These are phyloP conservation scores for Emergomyces pasteurianus DNA, from an alignment of 2,329 filamentous ascomycete species.

Conservation along the genomic window DNA sequence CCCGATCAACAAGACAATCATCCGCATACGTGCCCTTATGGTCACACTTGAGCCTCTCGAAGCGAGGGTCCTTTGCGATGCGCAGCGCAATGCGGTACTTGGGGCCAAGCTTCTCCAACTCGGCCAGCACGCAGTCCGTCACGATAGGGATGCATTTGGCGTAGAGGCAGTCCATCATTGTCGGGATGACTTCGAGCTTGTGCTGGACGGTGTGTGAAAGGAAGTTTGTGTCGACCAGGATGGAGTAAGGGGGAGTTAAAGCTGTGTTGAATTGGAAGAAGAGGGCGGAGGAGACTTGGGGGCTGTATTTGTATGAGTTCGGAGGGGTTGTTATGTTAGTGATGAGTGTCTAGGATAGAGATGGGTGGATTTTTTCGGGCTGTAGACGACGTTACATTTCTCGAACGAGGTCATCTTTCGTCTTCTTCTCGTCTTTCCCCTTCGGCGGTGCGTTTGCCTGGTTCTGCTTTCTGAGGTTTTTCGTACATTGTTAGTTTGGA, in stretches of 20 bases:
- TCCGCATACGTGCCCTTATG: constrained; percentile 84
- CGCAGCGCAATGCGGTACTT: constrained; percentile 79
- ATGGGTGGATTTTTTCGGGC: constrained; percentile 14
- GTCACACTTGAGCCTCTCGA: constrained; percentile 73
- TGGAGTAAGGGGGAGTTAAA: constrained; percentile 68
- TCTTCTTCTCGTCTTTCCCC: constrained; percentile 39
- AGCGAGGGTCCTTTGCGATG: constrained; percentile 81
- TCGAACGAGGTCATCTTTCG: constrained; percentile 52
- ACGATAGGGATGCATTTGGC: constrained; percentile 85
- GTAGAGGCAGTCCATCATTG: constrained; percentile 88
- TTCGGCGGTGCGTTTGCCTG: constrained; percentile 45
- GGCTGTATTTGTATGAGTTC: constrained; percentile 25
- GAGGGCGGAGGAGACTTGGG: constrained; percentile 68
- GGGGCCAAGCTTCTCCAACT: constrained; percentile 77
- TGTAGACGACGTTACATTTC: constrained; percentile 45
- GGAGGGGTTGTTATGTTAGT: constrained; percentile 1
- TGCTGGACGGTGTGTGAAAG: constrained; percentile 80
- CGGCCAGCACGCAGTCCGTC: constrained; percentile 69
- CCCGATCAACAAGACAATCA: constrained; percentile 67
- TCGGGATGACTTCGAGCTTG: constrained; percentile 76
- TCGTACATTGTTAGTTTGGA: not conserved
- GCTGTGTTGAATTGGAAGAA: constrained; percentile 86
- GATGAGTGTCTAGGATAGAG: constrained; percentile 5
- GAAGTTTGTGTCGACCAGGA: constrained; percentile 83
- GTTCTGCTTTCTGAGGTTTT: constrained; percentile 52